Evolutionary conservation across 441 rosid species (phyloP), one percentile per base, ranked within the genome.

Genomic region (Populus hybrid): DNA sequence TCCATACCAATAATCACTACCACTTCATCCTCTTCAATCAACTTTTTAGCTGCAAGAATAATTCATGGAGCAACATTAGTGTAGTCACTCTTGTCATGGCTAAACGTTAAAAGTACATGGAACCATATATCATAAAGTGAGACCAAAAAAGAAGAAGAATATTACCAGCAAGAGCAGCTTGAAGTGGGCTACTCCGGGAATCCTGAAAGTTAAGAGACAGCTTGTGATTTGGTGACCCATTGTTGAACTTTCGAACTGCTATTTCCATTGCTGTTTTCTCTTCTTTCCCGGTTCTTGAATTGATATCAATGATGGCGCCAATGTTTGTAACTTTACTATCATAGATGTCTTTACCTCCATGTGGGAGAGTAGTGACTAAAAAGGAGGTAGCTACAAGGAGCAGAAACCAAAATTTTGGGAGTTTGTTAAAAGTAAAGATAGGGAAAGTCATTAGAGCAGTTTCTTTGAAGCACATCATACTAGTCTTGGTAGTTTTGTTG

Each of bases 1-100:
- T 83, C 85, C 85, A 86, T 69, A 24, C 92, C 92, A 59, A 86
- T 30, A 12, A 90, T 86, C 57, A 81, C 87, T 42, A 79, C 35
- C 26, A 80, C 92, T 70, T 78, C 12, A 63, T 81, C 77, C 7
- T 82, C 73, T 57, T 83, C 69, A 28, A 86, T 83, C 71, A 88
- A 75, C 42, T 74, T 76, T 63, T 82, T 69, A 34, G 92, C 91
- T 90, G 83, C 35, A 14, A 82, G 11, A 50, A 70, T 42, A 75
- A 26, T 20, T 67, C 36, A 32, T 12, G 66, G 12, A 72, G 40
- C 26, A 4, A n/a, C 12, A 5, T 53, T 42, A 10, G 23, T 24
- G 14, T 11, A 1, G 67, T 6, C 8, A n/a, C 14, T 1, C 0
- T 40, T 35, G 28, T 38, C 20, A 21, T 20, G 23, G 6, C 59